Evolutionary conservation across 108 stramenopile genomes (phyloP), one percentile per base, ranked within the genome.

Genomic region (Schizochytrium sp.): DNA sequence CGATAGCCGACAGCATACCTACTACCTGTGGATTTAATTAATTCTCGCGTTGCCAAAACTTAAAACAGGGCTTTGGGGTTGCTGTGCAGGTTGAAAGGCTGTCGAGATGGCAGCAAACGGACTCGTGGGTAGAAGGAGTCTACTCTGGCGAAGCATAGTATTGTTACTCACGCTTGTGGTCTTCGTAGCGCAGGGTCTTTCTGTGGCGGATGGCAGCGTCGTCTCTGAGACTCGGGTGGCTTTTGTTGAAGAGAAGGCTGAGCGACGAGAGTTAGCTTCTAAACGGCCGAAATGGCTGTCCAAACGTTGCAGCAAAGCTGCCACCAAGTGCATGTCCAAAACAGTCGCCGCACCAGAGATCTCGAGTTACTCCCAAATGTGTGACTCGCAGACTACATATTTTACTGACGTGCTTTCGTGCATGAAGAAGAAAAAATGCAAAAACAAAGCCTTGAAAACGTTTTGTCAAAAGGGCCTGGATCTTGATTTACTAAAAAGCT

Each of bases 381-480:
- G 64, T 44, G 44, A 44, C 64, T 38, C 64, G 64, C 64, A 69
- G 28, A 7, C 40, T 44, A 3, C 1, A 38, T 69, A 28, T 15
- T 69, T 13, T 44, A 44, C 40, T 44, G 10, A 38, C 64, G 64
- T 69, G 19, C 15, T 69, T 38, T 8, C 64, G 64, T 69, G 64
- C 64, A 69, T 69, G 64, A 69, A 69, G 64, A 69, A 69, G 3
- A 69, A 69, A 1, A 7, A 15, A 7, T 69, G 64, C 64, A 69
- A 15, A 44, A 38, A 38, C 12, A 12, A 38, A 7, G 44, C 10
- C 12, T 44, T 69, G 12, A 13, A 69, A 10, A 69, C 40, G 8
- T 69, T 69, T 15, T 69, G 64, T 44, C 42, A 13, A 15, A 15
- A 69, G 19, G 64, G 42, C 28, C 44, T 69, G 10, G 64, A 69